Evolutionary conservation across 2,329 filamentous ascomycete species (phyloP).

Genomic region (Delphinella strobiligena): DNA sequence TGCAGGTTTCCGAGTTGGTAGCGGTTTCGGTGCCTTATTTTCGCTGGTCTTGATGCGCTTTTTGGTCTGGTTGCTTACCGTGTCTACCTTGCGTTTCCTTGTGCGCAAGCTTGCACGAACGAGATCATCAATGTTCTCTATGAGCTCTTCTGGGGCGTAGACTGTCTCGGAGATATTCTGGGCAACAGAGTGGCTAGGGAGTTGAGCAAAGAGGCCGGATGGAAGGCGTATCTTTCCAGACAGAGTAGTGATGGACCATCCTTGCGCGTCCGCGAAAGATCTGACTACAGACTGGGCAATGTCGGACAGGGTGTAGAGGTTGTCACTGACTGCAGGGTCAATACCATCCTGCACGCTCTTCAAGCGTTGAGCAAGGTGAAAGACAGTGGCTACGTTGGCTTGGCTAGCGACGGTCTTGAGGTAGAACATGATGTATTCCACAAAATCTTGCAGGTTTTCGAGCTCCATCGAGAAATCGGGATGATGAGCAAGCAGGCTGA

Average conservation of each 20-base stretch:
- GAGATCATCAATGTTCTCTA: conserved; percentile 63
- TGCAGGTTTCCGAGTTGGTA: conserved; percentile 11
- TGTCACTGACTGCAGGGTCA: conserved; percentile 52
- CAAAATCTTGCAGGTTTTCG: conserved; percentile 66
- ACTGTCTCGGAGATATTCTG: conserved; percentile 79
- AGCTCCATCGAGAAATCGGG: conserved; percentile 65
- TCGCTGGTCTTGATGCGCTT: conserved; percentile 17
- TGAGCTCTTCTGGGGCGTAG: conserved; percentile 60
- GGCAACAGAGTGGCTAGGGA: conserved; percentile 66
- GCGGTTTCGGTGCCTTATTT: conserved; percentile 8
- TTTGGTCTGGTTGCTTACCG: conserved; percentile 12
- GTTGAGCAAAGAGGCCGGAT: conserved; percentile 60
- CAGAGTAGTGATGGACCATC: conserved; percentile 76
- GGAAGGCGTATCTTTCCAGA: conserved; percentile 73
- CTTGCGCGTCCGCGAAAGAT: conserved; percentile 74
- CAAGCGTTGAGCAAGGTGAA: conserved; percentile 82
- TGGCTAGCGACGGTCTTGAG: conserved; percentile 71
- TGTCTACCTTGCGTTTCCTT: conserved; percentile 32
- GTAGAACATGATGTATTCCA: conserved; percentile 84
- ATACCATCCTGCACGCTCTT: conserved; percentile 83
- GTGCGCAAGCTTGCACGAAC: conserved; percentile 59
- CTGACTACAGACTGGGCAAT: conserved; percentile 71
- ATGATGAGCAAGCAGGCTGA: conserved; percentile 86
- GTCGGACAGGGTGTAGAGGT: conserved; percentile 78
- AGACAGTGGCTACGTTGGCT: conserved; percentile 75